Evolutionary conservation across 768 basidiomycete species (phyloP).

Genomic region (Phylloporus sp.): DNA sequence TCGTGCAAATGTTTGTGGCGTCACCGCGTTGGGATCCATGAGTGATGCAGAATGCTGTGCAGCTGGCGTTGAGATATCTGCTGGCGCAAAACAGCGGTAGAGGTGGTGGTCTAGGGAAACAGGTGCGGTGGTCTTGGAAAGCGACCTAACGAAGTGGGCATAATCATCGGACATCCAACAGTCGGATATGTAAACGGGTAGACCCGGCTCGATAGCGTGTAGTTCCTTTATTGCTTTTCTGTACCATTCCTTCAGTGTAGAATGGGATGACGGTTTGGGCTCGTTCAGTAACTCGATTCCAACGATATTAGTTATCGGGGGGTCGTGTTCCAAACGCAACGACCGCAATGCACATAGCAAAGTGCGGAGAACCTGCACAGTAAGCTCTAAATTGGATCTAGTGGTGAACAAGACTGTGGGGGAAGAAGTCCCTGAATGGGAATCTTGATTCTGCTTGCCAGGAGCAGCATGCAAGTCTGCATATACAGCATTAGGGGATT

Average conservation of each 20-base stretch:
- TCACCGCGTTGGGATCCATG: slow-evolving; percentile 36
- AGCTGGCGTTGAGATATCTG: slow-evolving; percentile 52
- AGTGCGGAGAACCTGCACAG: slow-evolving; percentile 44
- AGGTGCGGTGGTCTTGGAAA: slow-evolving; percentile 33
- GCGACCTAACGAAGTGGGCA: slow-evolving; percentile 46
- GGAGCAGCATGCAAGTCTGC: slow-evolving; percentile 73
- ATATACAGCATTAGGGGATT: slow-evolving; percentile 17
- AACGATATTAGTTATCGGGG: slow-evolving; percentile 43
- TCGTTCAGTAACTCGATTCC: slow-evolving; percentile 62
- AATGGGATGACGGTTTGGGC: slow-evolving; percentile 49
- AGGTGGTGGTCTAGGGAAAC: slow-evolving; percentile 78
- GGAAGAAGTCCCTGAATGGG: slow-evolving; percentile 62
- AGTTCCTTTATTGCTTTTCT: slow-evolving; percentile 48
- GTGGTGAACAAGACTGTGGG: slow-evolving; percentile 46
- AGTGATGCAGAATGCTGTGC: slow-evolving; percentile 52
- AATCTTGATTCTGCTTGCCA: slow-evolving; percentile 69
- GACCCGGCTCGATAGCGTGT: slow-evolving; percentile 44
- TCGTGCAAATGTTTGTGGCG: slow-evolving; percentile 40
- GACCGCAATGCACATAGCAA: slow-evolving; percentile 34
- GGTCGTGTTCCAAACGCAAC: slow-evolving; percentile 50
- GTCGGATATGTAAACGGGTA: slow-evolving; percentile 74
- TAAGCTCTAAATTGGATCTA: slow-evolving; percentile 42
- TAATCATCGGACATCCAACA: slow-evolving; percentile 72
- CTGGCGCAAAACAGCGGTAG: slow-evolving; percentile 72
- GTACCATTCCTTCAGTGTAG: slow-evolving; percentile 62